Evolutionary conservation across 495 filamentous ascomycete genomes (phyloP).

Genomic region (Parachaetomium inaequale): DNA sequence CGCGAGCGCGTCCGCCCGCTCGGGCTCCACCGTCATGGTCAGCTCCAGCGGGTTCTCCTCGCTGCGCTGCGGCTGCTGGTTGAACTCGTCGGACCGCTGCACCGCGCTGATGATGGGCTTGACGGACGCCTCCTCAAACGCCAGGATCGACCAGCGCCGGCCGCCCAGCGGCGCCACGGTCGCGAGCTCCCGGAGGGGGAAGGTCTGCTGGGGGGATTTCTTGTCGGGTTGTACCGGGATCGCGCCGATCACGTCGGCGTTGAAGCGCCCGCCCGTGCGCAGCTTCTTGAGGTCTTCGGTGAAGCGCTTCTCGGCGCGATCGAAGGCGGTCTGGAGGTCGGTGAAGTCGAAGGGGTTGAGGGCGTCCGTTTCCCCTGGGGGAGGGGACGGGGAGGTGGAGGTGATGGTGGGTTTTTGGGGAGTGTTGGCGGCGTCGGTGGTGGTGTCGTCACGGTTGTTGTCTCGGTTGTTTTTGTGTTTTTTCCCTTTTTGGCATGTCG

Average conservation of each 20-base stretch:
- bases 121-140: constrained; percentile 53
- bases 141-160: constrained; percentile 62
- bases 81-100: constrained; percentile 57
- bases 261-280: constrained; percentile 57
- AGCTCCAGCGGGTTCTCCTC: constrained; percentile 67
- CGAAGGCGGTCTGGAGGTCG: constrained; percentile 57
- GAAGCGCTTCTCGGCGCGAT: constrained; percentile 52
- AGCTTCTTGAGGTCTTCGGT: constrained; percentile 63
- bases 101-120: constrained; percentile 72
- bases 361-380: constrained; percentile 17
- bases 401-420: neutral
- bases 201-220: constrained; percentile 39
- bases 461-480: neutral
- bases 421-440: neutral
- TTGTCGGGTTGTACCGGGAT: constrained; percentile 60
- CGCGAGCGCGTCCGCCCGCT: constrained; percentile 60
- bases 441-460: neutral
- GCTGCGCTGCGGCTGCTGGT: constrained; percentile 69
- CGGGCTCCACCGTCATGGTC: constrained; percentile 63
- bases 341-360: constrained; percentile 68
- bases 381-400: neutral
- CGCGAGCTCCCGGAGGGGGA: constrained; percentile 66
- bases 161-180: constrained; percentile 71
- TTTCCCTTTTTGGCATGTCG: constrained; percentile 12
- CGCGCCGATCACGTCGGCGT: constrained; percentile 61